A percentile compares a stretch with the other conserved stretches of the same genome.
phyloP scores from a whole-genome alignment of 148 eudicot genomes.

The Nepenthes mirabilis region DNA sequence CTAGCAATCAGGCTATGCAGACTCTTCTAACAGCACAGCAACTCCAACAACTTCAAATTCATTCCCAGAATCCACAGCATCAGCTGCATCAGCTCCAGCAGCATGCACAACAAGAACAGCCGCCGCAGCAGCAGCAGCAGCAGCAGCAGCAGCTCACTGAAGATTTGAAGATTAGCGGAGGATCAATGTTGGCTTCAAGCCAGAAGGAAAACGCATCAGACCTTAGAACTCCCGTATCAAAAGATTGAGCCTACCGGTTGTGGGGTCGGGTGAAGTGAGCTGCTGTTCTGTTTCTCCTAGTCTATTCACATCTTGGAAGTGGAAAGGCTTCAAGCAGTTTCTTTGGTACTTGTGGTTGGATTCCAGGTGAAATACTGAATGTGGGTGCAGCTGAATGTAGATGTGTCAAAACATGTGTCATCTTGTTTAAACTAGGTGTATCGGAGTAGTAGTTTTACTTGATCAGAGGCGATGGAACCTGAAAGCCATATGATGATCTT shows the following conservation, averaged over 20 bases:
- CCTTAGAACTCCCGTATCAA: slow-evolving; percentile 8
- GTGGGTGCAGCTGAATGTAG: neutral
- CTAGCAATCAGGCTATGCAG: slow-evolving; percentile 49
- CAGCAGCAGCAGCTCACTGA: slow-evolving; percentile 26
- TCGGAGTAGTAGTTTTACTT: too few relatives aligned
- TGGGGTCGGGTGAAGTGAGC: neutral
- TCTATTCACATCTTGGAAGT: neutral
- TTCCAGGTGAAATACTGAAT: neutral
- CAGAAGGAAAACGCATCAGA: slow-evolving; percentile 22
- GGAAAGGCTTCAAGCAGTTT: neutral
- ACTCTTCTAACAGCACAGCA: slow-evolving; percentile 68
- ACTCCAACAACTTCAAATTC: slow-evolving; percentile 78
- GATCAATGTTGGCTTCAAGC: slow-evolving; percentile 13
- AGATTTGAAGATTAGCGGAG: slow-evolving; percentile 25
- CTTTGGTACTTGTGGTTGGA: neutral
- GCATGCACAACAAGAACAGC: slow-evolving; percentile 26
- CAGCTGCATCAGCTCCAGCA: slow-evolving; percentile 33
- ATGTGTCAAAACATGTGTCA: neutral
- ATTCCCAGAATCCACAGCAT: slow-evolving; percentile 70
- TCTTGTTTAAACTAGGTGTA: neutral
- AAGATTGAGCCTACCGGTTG: slow-evolving; percentile 10
- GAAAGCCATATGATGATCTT: too few relatives aligned
- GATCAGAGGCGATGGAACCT: too few relatives aligned
- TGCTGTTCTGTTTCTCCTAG: neutral
- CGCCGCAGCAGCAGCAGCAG: slow-evolving; percentile 23